Percentiles rank a stretch among this genome's conserved stretches.
Evolutionary conservation across 1,139 yeast genomes (phyloP).

Genomic region (Debaryomyces sp.): DNA sequence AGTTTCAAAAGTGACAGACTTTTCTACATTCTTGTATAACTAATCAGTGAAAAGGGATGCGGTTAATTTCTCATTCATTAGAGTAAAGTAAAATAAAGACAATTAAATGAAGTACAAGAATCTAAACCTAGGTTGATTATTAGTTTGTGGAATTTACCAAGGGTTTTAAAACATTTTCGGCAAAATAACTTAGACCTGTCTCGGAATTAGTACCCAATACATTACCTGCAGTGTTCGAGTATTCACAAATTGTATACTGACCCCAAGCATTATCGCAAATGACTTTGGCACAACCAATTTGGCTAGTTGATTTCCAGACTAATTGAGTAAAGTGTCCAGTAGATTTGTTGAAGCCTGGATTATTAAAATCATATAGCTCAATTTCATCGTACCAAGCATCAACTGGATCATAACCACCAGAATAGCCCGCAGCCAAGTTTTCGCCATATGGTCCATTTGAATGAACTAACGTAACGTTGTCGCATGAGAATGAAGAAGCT

Average conservation of each 20-base stretch:
- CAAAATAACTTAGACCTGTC: constrained; percentile 46
- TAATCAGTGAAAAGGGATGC: too few relatives aligned
- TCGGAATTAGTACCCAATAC: constrained; percentile 38
- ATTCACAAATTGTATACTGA: constrained; percentile 71
- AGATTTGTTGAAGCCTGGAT: constrained; percentile 46
- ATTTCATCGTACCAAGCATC: constrained; percentile 72
- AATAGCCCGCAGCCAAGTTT: constrained; percentile 58
- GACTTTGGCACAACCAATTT: constrained; percentile 65
- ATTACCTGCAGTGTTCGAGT: constrained; percentile 61
- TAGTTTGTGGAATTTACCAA: neutral
- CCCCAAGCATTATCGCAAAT: constrained; percentile 52
- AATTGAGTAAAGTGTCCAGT: constrained; percentile 73
- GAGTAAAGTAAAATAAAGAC: neutral
- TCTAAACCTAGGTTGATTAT: neutral
- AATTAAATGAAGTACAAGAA: neutral
- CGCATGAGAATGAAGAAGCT: constrained; percentile 48
- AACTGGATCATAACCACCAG: constrained; percentile 52
- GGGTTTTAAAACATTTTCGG: constrained; percentile 53
- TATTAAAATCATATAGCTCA: constrained; percentile 44
- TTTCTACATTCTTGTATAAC: too few relatives aligned
- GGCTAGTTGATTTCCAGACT: constrained; percentile 59
- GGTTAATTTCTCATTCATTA: neutral
- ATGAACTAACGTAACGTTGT: constrained; percentile 55
- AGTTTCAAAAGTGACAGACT: too few relatives aligned
- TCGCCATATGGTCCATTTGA: constrained; percentile 60